A percentile compares a stretch with the other conserved stretches of the same genome.
phyloP scores from a whole-genome alignment of 2,329 filamentous ascomycete genomes.

The Fusarium metavorans region DNA sequence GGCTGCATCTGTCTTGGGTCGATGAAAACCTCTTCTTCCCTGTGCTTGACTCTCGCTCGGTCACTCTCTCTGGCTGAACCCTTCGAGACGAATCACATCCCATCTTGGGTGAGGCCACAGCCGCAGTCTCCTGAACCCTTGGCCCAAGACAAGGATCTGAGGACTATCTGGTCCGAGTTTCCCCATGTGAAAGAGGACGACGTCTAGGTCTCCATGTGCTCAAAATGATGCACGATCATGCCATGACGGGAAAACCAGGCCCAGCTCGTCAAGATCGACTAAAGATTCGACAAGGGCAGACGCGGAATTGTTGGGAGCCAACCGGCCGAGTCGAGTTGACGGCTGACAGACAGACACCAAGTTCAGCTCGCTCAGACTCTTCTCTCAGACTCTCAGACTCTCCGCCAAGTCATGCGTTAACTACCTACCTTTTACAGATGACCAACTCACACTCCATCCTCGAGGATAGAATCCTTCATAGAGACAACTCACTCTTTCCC shows the following conservation, averaged over 20 bases:
- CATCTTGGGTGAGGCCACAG: background rate
- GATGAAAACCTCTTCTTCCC: background rate
- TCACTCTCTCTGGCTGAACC: background rate
- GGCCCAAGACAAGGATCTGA: constrained; percentile 32
- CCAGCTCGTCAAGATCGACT: background rate
- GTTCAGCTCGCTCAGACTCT: background rate
- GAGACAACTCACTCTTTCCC: background rate
- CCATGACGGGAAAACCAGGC: constrained; percentile 22
- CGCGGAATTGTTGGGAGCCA: constrained; percentile 5
- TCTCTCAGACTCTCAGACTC: background rate
- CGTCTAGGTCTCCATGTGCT: constrained; percentile 2
- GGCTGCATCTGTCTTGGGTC: background rate
- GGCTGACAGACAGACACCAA: background rate
- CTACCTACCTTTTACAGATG: background rate
- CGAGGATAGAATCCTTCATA: background rate
- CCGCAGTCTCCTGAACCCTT: constrained; percentile 7
- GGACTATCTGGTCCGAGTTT: constrained; percentile 14
- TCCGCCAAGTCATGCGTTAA: background rate
- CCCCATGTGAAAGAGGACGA: constrained; percentile 22
- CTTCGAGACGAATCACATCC: background rate
- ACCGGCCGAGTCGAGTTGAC: constrained; percentile 21
- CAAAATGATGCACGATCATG: constrained; percentile 22
- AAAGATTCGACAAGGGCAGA: constrained; percentile 22
- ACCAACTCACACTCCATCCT: background rate
- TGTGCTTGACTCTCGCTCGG: background rate